phyloP scores from a whole-genome alignment of 1,139 yeast species.

The Lodderomyces beijingensis region DNA sequence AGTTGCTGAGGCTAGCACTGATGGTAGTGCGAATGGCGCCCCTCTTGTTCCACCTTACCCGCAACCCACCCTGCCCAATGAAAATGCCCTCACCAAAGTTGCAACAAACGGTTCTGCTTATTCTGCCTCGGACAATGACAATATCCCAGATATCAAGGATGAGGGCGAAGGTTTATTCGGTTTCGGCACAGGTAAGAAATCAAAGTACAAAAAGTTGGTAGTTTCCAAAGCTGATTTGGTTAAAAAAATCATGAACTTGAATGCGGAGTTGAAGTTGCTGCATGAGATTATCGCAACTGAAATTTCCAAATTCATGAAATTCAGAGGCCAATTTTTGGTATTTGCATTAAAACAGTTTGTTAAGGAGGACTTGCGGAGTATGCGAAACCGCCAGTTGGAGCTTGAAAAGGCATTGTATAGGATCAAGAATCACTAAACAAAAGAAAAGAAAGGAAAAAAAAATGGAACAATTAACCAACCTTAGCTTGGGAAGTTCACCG shows the following conservation, averaged over 20 bases:
- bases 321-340: slow-evolving; percentile 39
- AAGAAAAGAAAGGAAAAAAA: slow-evolving; percentile 1
- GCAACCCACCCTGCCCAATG: slow-evolving; percentile 1
- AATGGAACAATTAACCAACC: not conserved
- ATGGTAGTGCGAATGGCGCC: not conserved
- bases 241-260: slow-evolving; percentile 29
- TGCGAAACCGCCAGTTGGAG: slow-evolving; percentile 11
- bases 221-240: slow-evolving; percentile 30
- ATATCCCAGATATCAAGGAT: slow-evolving; percentile 11
- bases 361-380: slow-evolving; percentile 10
- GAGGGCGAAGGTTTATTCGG: slow-evolving; percentile 26
- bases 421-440: slow-evolving; percentile 1
- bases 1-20: not conserved
- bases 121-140: slow-evolving; percentile 10
- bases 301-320: slow-evolving; percentile 52
- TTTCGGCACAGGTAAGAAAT: slow-evolving; percentile 29
- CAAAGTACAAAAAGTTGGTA: slow-evolving; percentile 31
- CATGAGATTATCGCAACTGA: slow-evolving; percentile 65
- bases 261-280: slow-evolving; percentile 35
- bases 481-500: too few relatives aligned
- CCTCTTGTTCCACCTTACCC: too few relatives aligned
- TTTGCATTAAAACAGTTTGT: slow-evolving; percentile 34
- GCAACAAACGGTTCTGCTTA: slow-evolving; percentile 9
- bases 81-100: not conserved
- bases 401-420: slow-evolving; percentile 7